Evolutionary conservation across 345 rosid species (phyloP).

Genomic region (Sapria himalayana): DNA sequence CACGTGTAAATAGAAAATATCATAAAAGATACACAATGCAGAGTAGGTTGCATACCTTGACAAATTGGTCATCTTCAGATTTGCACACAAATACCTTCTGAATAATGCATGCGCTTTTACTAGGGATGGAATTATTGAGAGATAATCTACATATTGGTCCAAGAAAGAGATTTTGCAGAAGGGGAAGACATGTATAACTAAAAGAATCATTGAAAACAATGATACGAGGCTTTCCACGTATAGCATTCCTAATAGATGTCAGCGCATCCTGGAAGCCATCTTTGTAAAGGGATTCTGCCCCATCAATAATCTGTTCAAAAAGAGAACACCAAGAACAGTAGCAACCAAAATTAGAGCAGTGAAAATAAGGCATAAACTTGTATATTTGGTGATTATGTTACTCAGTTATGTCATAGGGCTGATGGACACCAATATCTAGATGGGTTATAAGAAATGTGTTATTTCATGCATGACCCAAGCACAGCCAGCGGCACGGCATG

Average conservation of each 20-base stretch:
- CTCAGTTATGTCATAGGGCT: too few relatives aligned
- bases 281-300: constrained; percentile 18
- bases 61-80: constrained; percentile 19
- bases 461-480: too few relatives aligned
- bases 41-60: constrained; percentile 31
- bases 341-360: too few relatives aligned
- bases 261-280: constrained; percentile 22
- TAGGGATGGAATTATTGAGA: constrained; percentile 19
- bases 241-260: constrained; percentile 34
- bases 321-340: constrained; percentile 7
- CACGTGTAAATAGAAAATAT: too few relatives aligned
- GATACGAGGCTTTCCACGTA: constrained; percentile 30
- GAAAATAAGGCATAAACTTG: too few relatives aligned
- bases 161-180: constrained; percentile 21
- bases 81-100: constrained; percentile 27
- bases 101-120: constrained; percentile 29
- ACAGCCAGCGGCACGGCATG: too few relatives aligned
- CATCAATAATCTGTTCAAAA: constrained; percentile 47
- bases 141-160: constrained; percentile 27
- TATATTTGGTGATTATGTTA: too few relatives aligned
- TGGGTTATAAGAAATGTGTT: too few relatives aligned
- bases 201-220: constrained; percentile 28
- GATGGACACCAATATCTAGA: too few relatives aligned
- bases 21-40: too few relatives aligned
- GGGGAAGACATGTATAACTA: constrained; percentile 10